Conservation (phyloP, 2,329 filamentous ascomycete species). For the Penicillium janthinellum region DNA sequence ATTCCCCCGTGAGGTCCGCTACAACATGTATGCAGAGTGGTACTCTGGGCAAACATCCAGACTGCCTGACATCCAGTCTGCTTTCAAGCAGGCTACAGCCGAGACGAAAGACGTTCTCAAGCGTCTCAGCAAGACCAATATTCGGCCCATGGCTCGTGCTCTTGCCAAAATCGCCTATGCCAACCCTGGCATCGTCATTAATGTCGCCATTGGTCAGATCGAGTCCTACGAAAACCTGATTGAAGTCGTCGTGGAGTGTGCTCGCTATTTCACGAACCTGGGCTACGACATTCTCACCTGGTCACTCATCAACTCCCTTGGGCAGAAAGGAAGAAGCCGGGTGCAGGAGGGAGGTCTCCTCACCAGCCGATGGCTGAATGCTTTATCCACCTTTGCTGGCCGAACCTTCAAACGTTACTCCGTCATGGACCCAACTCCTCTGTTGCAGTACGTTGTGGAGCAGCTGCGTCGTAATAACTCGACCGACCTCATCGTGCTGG, state of each 20-base stretch:
- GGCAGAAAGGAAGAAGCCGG: constrained; percentile 58
- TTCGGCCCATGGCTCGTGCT: constrained; percentile 79
- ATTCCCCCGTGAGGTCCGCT: constrained; percentile 76
- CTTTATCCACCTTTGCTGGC: constrained; percentile 86
- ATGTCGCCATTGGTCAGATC: constrained; percentile 83
- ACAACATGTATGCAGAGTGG: constrained; percentile 92
- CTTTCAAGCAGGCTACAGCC: constrained; percentile 73
- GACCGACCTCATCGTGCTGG: constrained; percentile 86
- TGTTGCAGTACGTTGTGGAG: constrained; percentile 85
- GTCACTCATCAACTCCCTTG: constrained; percentile 77
- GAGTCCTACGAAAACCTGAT: constrained; percentile 95
- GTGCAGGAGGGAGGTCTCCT: constrained; percentile 69
- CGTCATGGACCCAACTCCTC: constrained; percentile 77
- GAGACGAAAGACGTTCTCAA: constrained; percentile 88
- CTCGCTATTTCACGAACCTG: constrained; percentile 87
- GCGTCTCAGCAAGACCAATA: constrained; percentile 83
- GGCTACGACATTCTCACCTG: constrained; percentile 93
- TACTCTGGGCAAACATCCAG: constrained; percentile 77
- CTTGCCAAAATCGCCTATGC: constrained; percentile 91
- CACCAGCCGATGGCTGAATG: constrained; percentile 89
- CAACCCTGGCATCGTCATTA: constrained; percentile 88
- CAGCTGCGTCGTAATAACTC: constrained; percentile 82
- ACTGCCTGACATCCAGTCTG: constrained; percentile 72
- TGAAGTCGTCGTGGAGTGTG: constrained; percentile 90
- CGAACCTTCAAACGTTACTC: constrained; percentile 85